Evolutionary conservation across 176 grass and related monocot genomes (phyloP).

Genomic region (Olyra latifolia): DNA sequence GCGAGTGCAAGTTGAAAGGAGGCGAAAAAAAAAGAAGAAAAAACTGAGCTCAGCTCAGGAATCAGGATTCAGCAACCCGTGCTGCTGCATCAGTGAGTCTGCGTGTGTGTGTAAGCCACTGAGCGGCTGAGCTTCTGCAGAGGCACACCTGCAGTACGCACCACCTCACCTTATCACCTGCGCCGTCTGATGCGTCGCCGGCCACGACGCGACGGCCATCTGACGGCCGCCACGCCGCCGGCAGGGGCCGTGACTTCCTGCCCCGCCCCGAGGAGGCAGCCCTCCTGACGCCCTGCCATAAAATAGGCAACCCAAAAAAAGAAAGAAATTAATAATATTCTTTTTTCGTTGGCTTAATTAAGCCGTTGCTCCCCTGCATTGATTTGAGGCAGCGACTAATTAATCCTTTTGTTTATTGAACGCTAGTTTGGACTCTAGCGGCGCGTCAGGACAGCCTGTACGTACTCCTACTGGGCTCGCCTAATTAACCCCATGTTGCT

Average conservation of each 20-base stretch:
- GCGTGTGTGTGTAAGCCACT: not conserved
- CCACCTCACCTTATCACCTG: not conserved
- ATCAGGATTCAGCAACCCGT: constrained; percentile 11
- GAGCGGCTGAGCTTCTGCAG: not conserved
- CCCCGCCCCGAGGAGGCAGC: constrained; percentile 44
- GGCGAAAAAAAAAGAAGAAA: not conserved
- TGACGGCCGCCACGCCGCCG: not conserved
- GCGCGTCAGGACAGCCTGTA: constrained; percentile 12
- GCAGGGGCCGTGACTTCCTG: constrained; percentile 39
- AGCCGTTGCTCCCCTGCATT: not conserved
- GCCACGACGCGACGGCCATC: not conserved
- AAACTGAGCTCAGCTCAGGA: not conserved
- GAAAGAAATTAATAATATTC: too few relatives aligned
- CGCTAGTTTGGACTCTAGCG: constrained; percentile 32
- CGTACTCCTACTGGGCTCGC: not conserved
- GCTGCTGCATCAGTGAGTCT: not conserved
- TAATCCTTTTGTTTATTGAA: constrained; percentile 32
- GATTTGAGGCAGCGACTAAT: not conserved
- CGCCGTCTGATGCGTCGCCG: not conserved
- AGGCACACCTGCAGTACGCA: constrained; percentile 16
- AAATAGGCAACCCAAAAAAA: not conserved
- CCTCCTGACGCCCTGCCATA: constrained; percentile 19
- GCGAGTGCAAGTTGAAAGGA: not conserved
- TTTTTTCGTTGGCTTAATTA: not conserved
- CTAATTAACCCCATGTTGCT: constrained; percentile 8